A percentile compares a stretch with the other conserved stretches of the same genome.
phyloP scores from a whole-genome alignment of 805 yeast genomes.

The Metschnikowia vanudenii region DNA sequence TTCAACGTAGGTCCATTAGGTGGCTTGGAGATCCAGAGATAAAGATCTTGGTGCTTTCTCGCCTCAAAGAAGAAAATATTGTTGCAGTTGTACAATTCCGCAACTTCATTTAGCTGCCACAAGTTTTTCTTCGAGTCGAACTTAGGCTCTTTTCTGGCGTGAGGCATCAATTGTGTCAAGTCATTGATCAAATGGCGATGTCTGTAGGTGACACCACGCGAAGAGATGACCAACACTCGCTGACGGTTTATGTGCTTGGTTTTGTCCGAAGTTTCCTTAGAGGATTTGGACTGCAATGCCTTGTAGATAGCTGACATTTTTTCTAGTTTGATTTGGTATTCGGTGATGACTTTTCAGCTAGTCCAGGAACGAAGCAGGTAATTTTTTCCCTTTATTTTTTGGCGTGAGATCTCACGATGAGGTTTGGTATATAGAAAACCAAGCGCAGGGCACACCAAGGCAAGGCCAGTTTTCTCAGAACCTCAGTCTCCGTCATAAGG shows the following conservation, averaged over 20 bases:
- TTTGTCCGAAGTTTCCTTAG: conserved; percentile 48
- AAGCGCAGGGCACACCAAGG: conserved; percentile 5
- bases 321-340: background rate
- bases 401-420: conserved; percentile 12
- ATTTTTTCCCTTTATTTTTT: conserved; percentile 3
- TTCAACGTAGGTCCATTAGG: conserved; percentile 98
- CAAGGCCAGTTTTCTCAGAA: background rate
- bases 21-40: conserved; percentile 92
- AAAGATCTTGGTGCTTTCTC: conserved; percentile 92
- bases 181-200: conserved; percentile 93
- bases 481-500: background rate
- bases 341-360: background rate
- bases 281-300: conserved; percentile 43
- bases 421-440: conserved; percentile 16
- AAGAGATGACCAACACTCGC: conserved; percentile 82
- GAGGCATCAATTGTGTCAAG: conserved; percentile 77
- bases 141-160: conserved; percentile 94
- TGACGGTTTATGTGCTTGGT: conserved; percentile 77
- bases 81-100: conserved; percentile 96
- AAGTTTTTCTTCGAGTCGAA: conserved; percentile 89
- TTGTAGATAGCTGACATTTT: conserved; percentile 46
- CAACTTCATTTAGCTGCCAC: conserved; percentile 87
- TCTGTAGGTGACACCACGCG: conserved; percentile 92
- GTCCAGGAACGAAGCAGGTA: background rate
- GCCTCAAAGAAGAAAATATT: conserved; percentile 92